Conservation (phyloP, 2,329 filamentous ascomycete genomes). For the Pyrenochaeta sp. region DNA sequence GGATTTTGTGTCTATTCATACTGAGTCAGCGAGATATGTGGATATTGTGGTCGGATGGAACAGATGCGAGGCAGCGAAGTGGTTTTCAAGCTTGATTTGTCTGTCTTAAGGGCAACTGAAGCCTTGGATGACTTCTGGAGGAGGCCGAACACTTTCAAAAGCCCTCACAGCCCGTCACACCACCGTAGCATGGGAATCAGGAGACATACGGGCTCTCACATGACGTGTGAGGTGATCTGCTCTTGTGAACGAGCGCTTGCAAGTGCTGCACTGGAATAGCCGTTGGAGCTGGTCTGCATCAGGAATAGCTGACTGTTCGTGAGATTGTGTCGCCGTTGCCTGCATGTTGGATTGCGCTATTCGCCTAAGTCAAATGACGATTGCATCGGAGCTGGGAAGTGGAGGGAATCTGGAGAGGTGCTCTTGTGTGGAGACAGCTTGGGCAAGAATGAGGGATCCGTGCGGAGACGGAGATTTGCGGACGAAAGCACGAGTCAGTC, state of each 20-base stretch:
- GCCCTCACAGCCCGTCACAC: not conserved
- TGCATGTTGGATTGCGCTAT: constrained; percentile 26
- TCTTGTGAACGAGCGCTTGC: constrained; percentile 61
- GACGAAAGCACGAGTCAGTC: constrained; percentile 2
- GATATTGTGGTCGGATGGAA: not conserved
- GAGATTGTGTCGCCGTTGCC: constrained; percentile 13
- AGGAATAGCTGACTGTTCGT: constrained; percentile 17
- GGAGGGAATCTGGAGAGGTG: constrained; percentile 32
- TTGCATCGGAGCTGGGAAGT: constrained; percentile 29
- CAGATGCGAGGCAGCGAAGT: not conserved
- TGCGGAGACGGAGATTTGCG: constrained; percentile 8
- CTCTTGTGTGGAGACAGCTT: constrained; percentile 18
- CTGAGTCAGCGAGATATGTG: constrained; percentile 14
- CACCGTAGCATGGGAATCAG: not conserved
- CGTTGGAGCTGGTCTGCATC: constrained; percentile 30
- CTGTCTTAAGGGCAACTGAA: not conserved
- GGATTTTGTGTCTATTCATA: constrained; percentile 47
- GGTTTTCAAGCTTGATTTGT: not conserved
- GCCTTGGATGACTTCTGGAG: not conserved
- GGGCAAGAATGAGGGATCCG: constrained; percentile 5
- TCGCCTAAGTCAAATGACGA: constrained; percentile 12
- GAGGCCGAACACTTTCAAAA: not conserved
- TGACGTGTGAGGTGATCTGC: constrained; percentile 64
- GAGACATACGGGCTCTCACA: constrained; percentile 57
- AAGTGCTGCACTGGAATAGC: constrained; percentile 61